These are phyloP conservation scores for Lachnellula hyalina DNA, from an alignment of 2,329 filamentous ascomycete genomes.

Conservation along the genomic window DNA sequence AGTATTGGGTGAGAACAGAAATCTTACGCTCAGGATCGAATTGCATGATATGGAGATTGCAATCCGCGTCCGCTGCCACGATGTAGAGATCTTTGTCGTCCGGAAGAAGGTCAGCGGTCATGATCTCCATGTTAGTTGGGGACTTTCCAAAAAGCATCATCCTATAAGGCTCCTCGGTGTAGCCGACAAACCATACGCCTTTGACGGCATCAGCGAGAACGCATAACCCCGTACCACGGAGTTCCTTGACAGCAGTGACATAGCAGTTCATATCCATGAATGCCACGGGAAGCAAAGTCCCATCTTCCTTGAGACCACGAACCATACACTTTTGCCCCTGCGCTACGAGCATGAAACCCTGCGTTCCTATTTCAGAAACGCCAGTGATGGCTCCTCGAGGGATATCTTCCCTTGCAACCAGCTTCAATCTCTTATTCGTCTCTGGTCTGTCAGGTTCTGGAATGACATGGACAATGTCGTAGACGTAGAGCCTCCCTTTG, in stretches of 20 bases:
- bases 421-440: conserved; percentile 78
- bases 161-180: conserved; percentile 93
- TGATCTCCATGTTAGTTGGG: conserved; percentile 68
- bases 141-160: conserved; percentile 92
- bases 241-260: conserved; percentile 76
- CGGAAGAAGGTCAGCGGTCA: conserved; percentile 83
- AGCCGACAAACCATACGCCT: conserved; percentile 93
- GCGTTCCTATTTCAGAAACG: conserved; percentile 75
- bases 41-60: conserved; percentile 82
- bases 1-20: neutral
- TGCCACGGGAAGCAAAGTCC: conserved; percentile 83
- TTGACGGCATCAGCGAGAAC: conserved; percentile 87
- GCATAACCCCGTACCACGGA: conserved; percentile 78
- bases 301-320: conserved; percentile 89
- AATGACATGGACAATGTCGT: conserved; percentile 86
- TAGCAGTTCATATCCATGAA: conserved; percentile 98
- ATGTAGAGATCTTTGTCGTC: conserved; percentile 79
- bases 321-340: conserved; percentile 99
- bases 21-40: conserved; percentile 88
- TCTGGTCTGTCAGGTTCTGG: conserved; percentile 82
- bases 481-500: conserved; percentile 80
- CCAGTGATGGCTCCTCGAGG: conserved; percentile 87
- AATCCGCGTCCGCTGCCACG: conserved; percentile 76
- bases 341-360: conserved; percentile 81
- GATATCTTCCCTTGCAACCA: conserved; percentile 84